Conservation (phyloP, 2,329 filamentous ascomycete genomes). For the Sporothrix brasiliensis region DNA sequence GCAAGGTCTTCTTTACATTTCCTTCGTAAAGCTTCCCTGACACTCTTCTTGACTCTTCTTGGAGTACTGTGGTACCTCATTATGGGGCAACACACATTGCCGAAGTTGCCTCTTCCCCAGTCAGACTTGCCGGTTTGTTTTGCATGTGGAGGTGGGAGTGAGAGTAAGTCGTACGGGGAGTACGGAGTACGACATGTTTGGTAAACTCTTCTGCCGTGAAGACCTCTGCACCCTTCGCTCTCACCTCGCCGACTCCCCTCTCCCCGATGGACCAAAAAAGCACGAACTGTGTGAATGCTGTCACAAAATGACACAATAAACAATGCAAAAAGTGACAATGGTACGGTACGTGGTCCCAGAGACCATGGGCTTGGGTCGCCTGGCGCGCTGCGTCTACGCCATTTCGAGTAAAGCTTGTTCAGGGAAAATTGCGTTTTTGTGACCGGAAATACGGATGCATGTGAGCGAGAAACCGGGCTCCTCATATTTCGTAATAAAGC, state of each 20-base stretch:
- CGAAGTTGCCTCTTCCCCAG: too few species aligned
- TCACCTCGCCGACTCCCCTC: neutral
- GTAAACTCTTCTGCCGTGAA: too few species aligned
- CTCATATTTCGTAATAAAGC: too few species aligned
- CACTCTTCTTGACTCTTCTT: neutral
- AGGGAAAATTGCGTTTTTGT: too few species aligned
- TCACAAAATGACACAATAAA: neutral
- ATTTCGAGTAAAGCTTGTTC: neutral
- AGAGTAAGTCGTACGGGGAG: too few species aligned
- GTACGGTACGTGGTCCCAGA: conserved; percentile 4
- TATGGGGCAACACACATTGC: too few species aligned
- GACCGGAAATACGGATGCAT: too few species aligned
- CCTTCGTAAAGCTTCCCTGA: neutral
- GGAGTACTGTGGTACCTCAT: too few species aligned
- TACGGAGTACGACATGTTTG: too few species aligned
- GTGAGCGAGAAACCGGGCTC: too few species aligned
- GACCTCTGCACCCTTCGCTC: neutral
- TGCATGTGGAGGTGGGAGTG: too few species aligned
- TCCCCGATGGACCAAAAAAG: neutral
- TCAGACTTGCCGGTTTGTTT: too few species aligned
- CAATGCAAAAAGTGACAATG: conserved; percentile 4
- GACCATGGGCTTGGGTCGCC: conserved; percentile 18
- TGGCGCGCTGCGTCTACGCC: conserved; percentile 9
- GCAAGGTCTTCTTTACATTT: neutral
- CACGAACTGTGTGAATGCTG: neutral